Percentiles rank a stretch among this genome's conserved stretches.
phyloP scores from a whole-genome alignment of 129 eudicot genomes.

The Sambucus nigra region DNA sequence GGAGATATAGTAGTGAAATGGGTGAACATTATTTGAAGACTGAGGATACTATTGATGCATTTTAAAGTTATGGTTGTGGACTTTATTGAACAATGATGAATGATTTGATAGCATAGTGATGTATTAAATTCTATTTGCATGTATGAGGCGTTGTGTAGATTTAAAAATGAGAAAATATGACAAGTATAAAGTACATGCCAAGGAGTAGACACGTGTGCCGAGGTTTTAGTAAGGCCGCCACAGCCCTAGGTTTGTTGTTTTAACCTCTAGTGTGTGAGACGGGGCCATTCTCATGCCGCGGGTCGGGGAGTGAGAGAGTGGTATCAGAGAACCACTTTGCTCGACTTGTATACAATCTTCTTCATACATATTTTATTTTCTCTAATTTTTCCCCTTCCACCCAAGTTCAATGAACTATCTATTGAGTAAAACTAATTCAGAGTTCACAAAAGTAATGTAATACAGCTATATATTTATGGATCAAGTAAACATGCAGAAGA shows the following conservation, averaged over 20 bases:
- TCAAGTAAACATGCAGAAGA: too few relatives aligned
- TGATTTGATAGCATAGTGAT: too few relatives aligned
- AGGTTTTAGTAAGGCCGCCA: background rate
- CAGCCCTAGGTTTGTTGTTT: background rate
- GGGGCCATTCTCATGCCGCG: background rate
- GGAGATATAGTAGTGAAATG: too few relatives aligned
- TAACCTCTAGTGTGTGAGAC: too few relatives aligned
- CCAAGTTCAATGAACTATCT: background rate
- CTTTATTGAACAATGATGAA: too few relatives aligned
- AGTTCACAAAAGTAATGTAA: background rate
- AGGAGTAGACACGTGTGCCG: background rate
- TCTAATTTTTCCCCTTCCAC: background rate
- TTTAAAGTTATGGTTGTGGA: too few relatives aligned
- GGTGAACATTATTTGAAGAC: too few relatives aligned
- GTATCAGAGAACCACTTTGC: background rate
- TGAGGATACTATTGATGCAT: too few relatives aligned
- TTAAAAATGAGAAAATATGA: background rate
- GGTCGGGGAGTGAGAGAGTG: too few relatives aligned
- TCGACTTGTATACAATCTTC: background rate
- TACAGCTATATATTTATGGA: too few relatives aligned
- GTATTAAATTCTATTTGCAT: too few relatives aligned
- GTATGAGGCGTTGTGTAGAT: too few relatives aligned
- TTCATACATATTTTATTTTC: background rate
- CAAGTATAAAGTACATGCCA: background rate
- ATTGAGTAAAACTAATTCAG: background rate